Evolutionary conservation across 164 flowering plant species (phyloP).

Genomic region (Euptelea pleiosperma): DNA sequence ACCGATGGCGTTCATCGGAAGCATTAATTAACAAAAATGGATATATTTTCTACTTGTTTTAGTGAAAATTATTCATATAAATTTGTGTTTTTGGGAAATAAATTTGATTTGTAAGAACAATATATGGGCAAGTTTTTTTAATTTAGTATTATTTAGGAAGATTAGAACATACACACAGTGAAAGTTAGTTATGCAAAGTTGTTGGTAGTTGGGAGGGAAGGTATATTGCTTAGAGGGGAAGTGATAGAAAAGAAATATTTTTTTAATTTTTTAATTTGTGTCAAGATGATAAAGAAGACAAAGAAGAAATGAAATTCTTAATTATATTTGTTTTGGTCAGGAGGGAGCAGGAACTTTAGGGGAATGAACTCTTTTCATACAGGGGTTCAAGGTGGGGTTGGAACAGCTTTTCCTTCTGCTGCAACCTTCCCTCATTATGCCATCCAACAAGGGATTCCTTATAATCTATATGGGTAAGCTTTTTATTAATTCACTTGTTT

Average conservation of each 20-base stretch:
- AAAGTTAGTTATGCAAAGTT: slow-evolving; percentile 8
- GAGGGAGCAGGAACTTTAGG: slow-evolving; percentile 50
- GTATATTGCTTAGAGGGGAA: background rate
- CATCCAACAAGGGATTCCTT: slow-evolving; percentile 85
- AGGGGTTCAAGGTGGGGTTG: slow-evolving; percentile 52
- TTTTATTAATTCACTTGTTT: background rate
- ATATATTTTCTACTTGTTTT: no score
- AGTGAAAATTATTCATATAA: no score
- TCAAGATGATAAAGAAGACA: background rate
- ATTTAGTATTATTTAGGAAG: no score
- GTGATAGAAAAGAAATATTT: background rate
- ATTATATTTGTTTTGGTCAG: slow-evolving; percentile 18
- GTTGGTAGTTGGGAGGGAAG: slow-evolving; percentile 4
- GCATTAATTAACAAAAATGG: no score
- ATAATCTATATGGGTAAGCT: slow-evolving; percentile 66
- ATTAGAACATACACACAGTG: background rate
- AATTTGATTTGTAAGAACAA: no score
- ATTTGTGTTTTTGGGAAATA: no score
- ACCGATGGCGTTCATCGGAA: no score
- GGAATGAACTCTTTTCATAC: slow-evolving; percentile 50
- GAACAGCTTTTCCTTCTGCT: slow-evolving; percentile 61
- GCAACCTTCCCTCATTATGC: slow-evolving; percentile 89
- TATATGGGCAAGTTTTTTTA: no score
- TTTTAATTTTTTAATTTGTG: background rate
- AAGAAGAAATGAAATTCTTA: no score